Evolutionary conservation across 805 yeast species (phyloP).

Genomic region (Cyberlindnera japonica): DNA sequence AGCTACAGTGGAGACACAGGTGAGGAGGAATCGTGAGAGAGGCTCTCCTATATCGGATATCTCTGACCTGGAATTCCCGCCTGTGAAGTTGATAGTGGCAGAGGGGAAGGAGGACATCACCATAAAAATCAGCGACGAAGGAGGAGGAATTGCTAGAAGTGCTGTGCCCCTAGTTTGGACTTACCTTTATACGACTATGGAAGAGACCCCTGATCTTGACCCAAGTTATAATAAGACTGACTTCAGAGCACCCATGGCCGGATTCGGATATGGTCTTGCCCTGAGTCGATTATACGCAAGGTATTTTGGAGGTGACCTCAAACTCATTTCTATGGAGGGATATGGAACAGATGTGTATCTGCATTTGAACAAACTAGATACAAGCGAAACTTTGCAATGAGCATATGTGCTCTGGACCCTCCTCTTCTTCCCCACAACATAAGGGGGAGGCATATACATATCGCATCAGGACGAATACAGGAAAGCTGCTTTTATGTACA

Average conservation of each 20-base stretch:
- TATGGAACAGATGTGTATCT: slow-evolving; percentile 91
- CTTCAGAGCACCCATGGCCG: slow-evolving; percentile 90
- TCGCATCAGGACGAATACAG: not conserved
- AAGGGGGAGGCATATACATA: not conserved
- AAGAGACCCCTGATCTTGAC: slow-evolving; percentile 55
- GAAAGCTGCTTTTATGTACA: not conserved
- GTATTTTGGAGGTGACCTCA: slow-evolving; percentile 87
- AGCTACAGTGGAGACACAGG: slow-evolving; percentile 82
- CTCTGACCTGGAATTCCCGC: slow-evolving; percentile 71
- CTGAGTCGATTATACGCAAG: slow-evolving; percentile 82
- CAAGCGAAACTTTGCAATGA: slow-evolving; percentile 30
- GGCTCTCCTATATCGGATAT: slow-evolving; percentile 31
- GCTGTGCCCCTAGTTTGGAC: slow-evolving; percentile 88
- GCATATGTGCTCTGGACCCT: no score
- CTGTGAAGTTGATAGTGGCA: slow-evolving; percentile 81
- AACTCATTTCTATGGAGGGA: slow-evolving; percentile 87
- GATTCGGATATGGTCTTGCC: slow-evolving; percentile 89
- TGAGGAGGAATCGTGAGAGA: slow-evolving; percentile 45
- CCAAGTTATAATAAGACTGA: slow-evolving; percentile 47
- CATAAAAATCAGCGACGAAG: slow-evolving; percentile 86
- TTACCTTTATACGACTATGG: slow-evolving; percentile 84
- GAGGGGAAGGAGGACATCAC: slow-evolving; percentile 91
- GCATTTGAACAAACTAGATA: slow-evolving; percentile 75
- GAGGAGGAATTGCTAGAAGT: slow-evolving; percentile 87
- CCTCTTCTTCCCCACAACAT: not conserved